A percentile compares a stretch with the other conserved stretches of the same genome.
Evolutionary conservation across 306 rosid genomes (phyloP).

Genomic region (Pueraria montana): DNA sequence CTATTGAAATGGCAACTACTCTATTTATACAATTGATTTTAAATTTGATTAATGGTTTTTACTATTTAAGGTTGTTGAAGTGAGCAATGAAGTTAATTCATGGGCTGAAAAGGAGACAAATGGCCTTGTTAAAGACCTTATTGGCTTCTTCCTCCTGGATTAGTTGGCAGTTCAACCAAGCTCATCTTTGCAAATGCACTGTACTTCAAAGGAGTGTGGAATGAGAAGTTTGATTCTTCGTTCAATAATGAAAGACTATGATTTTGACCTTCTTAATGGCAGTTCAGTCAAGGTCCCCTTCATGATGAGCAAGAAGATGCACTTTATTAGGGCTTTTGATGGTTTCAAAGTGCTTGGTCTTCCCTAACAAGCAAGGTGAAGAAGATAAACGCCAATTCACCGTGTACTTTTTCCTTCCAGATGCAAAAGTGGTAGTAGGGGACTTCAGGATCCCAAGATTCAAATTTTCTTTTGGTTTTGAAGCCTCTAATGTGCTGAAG

Average conservation of each 20-base stretch:
- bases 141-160: slow-evolving; percentile 73
- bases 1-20: slow-evolving; percentile 19
- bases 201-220: slow-evolving; percentile 90
- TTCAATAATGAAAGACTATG: slow-evolving; percentile 60
- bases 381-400: slow-evolving; percentile 73
- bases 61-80: slow-evolving; percentile 67
- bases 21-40: background rate
- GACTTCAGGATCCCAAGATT: slow-evolving; percentile 81
- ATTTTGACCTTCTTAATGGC: slow-evolving; percentile 73
- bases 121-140: slow-evolving; percentile 73
- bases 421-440: slow-evolving; percentile 66
- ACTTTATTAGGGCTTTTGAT: slow-evolving; percentile 56
- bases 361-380: slow-evolving; percentile 68
- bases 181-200: slow-evolving; percentile 82
- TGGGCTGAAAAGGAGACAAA: slow-evolving; percentile 83
- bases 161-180: slow-evolving; percentile 58
- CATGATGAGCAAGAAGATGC: slow-evolving; percentile 73
- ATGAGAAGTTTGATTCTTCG: slow-evolving; percentile 67
- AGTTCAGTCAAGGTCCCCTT: slow-evolving; percentile 71
- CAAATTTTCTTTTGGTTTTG: slow-evolving; percentile 76
- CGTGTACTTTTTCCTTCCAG: slow-evolving; percentile 82
- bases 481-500: slow-evolving; percentile 60
- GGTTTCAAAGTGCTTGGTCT: slow-evolving; percentile 80
- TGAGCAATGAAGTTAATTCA: slow-evolving; percentile 65
- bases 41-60: slow-evolving; percentile 24